A percentile compares a stretch with the other conserved stretches of the same genome.
phyloP scores from a whole-genome alignment of 345 rosid genomes.

The Eucalyptus urophylla region DNA sequence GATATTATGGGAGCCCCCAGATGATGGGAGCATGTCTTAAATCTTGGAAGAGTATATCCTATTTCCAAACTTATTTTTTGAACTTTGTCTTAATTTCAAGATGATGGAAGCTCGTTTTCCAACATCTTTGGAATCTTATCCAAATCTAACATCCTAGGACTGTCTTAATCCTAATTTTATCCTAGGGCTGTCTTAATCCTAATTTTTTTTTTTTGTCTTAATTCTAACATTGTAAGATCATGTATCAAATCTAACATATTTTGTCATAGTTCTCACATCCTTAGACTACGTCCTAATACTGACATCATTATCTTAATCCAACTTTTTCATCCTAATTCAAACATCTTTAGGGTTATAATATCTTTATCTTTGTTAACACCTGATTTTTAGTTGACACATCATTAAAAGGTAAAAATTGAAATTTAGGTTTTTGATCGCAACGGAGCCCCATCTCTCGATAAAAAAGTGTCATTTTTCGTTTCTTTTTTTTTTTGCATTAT shows the following conservation, averaged over 20 bases:
- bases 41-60: neutral
- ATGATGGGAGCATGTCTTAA: neutral
- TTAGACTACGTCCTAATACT: rapidly evolving
- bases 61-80: neutral
- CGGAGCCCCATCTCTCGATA: rapidly evolving
- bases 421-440: rapidly evolving
- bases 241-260: neutral
- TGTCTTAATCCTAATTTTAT: neutral
- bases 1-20: neutral
- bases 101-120: neutral
- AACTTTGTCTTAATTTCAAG: neutral
- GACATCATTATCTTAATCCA: neutral
- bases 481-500: too few species aligned
- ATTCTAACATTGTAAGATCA: too few species aligned
- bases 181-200: too few species aligned
- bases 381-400: rapidly evolving
- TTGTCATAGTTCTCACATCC: neutral
- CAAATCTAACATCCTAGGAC: neutral
- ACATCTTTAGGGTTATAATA: too few species aligned
- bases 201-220: too few species aligned
- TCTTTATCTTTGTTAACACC: too few species aligned
- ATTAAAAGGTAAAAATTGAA: too few species aligned
- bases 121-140: neutral
- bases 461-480: too few species aligned
- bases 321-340: neutral